Evolutionary conservation across 2,329 filamentous ascomycete genomes (phyloP).

Genomic region (Ilyonectria robusta): DNA sequence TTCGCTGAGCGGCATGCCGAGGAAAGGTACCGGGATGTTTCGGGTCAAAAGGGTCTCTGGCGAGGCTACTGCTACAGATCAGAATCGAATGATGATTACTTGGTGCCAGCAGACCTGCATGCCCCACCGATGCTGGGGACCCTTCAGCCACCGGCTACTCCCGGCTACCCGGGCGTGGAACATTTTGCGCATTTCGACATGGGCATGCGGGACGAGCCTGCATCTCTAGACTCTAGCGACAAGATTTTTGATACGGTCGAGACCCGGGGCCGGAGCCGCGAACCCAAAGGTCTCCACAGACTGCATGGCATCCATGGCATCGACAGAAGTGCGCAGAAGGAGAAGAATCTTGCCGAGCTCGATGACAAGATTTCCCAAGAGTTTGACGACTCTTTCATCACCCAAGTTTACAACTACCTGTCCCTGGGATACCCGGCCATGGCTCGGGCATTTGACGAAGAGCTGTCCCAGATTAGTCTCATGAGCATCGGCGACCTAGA

Average conservation of each 20-base stretch:
- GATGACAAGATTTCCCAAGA: slow-evolving; percentile 73
- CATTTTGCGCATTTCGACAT: slow-evolving; percentile 29
- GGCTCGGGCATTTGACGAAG: slow-evolving; percentile 85
- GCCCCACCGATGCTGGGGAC: slow-evolving; percentile 66
- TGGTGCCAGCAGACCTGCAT: slow-evolving; percentile 61
- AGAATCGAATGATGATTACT: slow-evolving; percentile 52
- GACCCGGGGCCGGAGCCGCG: slow-evolving; percentile 47
- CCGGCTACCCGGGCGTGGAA: slow-evolving; percentile 53
- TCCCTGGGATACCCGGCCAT: slow-evolving; percentile 92
- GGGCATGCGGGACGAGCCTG: slow-evolving; percentile 56
- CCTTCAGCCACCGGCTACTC: slow-evolving; percentile 59
- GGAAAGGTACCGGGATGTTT: slow-evolving; percentile 65
- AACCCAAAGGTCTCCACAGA: slow-evolving; percentile 63
- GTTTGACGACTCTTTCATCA: slow-evolving; percentile 88
- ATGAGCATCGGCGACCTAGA: slow-evolving; percentile 79
- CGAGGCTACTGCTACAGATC: slow-evolving; percentile 75
- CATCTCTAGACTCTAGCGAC: slow-evolving; percentile 44
- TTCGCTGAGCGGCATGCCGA: slow-evolving; percentile 64
- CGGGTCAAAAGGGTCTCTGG: slow-evolving; percentile 80
- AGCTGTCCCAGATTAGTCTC: slow-evolving; percentile 85
- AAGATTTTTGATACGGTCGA: slow-evolving; percentile 40
- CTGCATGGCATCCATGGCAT: slow-evolving; percentile 66
- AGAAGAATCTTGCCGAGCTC: slow-evolving; percentile 64
- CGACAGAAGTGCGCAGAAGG: slow-evolving; percentile 64
- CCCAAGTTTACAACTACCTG: slow-evolving; percentile 97